Evolutionary conservation across 768 basidiomycete species (phyloP).

Genomic region (Albatrellus ellisii): DNA sequence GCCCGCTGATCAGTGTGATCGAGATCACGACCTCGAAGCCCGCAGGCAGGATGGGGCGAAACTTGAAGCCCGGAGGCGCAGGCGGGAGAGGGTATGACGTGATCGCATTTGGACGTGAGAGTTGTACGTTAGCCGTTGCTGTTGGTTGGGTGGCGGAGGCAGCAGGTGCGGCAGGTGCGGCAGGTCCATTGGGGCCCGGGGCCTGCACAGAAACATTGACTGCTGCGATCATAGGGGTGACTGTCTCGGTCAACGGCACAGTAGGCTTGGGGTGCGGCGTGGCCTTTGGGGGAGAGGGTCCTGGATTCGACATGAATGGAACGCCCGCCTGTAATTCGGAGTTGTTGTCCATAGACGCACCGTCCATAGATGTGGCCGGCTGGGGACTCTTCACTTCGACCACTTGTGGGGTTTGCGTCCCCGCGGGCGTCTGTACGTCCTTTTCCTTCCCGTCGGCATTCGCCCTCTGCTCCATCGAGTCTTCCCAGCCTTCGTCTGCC

Average conservation of each 20-base stretch:
- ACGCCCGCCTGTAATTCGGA: slow-evolving; percentile 11
- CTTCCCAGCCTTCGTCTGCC: slow-evolving; percentile 63
- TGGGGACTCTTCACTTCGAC: neutral
- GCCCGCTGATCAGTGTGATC: slow-evolving; percentile 57
- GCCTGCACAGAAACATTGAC: slow-evolving; percentile 1
- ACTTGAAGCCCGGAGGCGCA: slow-evolving; percentile 55
- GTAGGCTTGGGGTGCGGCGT: slow-evolving; percentile 20
- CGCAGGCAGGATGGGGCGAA: slow-evolving; percentile 49
- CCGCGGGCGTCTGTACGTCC: neutral
- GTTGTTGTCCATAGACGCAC: slow-evolving; percentile 1
- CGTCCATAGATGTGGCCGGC: slow-evolving; percentile 6
- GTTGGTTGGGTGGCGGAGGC: slow-evolving; percentile 10
- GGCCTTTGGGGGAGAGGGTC: slow-evolving; percentile 21
- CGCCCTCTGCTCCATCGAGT: neutral
- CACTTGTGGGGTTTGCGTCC: neutral
- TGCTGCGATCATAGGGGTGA: slow-evolving; percentile 5
- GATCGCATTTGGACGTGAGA: slow-evolving; percentile 24
- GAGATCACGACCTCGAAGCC: slow-evolving; percentile 56
- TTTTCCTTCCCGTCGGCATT: slow-evolving; percentile 22
- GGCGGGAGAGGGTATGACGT: slow-evolving; percentile 36
- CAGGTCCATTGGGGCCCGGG: neutral
- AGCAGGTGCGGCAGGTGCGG: neutral
- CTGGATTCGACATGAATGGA: slow-evolving; percentile 19
- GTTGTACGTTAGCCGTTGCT: slow-evolving; percentile 18
- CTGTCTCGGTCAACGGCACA: slow-evolving; percentile 14